A percentile compares a stretch with the other conserved stretches of the same genome.
Conservation (phyloP, 768 basidiomycete species). For the Kwoniella dendrophila region DNA sequence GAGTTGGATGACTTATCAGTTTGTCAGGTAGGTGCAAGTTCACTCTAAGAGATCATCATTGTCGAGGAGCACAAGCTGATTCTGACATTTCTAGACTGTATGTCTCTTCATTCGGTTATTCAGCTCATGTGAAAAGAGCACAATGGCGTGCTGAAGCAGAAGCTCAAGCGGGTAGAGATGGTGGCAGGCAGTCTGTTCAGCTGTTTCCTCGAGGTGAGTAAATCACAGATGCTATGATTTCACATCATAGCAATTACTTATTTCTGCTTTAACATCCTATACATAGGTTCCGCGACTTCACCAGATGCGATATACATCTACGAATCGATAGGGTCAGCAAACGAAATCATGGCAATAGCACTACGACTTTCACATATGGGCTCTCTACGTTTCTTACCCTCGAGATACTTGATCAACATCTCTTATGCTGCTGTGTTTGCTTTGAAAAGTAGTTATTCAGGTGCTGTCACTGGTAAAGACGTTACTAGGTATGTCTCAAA, state of each 20-base stretch:
- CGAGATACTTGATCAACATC: conserved; percentile 51
- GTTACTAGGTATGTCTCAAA: conserved; percentile 33
- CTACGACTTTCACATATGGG: conserved; percentile 44
- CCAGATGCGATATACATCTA: conserved; percentile 50
- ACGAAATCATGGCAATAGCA: conserved; percentile 45
- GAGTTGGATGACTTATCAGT: conserved; percentile 45
- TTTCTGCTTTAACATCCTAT: background rate
- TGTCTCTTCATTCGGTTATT: conserved; percentile 43
- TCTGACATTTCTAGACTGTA: conserved; percentile 23
- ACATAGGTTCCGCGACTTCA: conserved; percentile 39
- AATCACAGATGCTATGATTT: background rate
- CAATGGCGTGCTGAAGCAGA: conserved; percentile 40
- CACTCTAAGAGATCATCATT: background rate
- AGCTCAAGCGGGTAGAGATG: conserved; percentile 16
- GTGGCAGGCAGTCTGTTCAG: conserved; percentile 21
- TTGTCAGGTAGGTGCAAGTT: conserved; percentile 29
- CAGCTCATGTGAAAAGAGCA: conserved; percentile 45
- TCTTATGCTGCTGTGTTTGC: conserved; percentile 51
- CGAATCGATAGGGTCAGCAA: conserved; percentile 51
- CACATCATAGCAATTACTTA: background rate
- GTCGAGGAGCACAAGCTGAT: background rate
- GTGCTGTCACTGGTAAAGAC: conserved; percentile 43
- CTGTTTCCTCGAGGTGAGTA: conserved; percentile 51
- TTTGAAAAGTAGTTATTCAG: conserved; percentile 50
- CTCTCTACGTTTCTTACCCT: conserved; percentile 42